Evolutionary conservation across 371 early-diverging fungal species (phyloP).

Genomic region (Mortierella sp.): DNA sequence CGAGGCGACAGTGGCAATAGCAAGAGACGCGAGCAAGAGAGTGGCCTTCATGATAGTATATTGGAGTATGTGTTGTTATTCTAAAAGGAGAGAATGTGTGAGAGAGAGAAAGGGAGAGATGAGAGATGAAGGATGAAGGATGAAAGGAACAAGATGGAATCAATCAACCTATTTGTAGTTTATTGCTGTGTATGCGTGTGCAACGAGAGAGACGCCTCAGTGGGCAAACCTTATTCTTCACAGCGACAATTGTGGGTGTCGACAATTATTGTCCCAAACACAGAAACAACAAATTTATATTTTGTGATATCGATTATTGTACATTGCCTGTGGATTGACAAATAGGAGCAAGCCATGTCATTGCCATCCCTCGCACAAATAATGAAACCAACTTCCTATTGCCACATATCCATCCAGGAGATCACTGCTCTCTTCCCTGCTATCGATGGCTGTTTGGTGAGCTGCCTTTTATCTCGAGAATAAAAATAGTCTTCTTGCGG

Average conservation of each 20-base stretch:
- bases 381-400: neutral
- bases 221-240: neutral
- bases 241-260: too few relatives aligned
- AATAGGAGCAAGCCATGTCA: slow-evolving; percentile 47
- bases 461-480: too few relatives aligned
- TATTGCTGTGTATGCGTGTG: neutral
- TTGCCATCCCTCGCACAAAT: neutral
- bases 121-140: slow-evolving; percentile 1
- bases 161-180: neutral
- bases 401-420: too few relatives aligned
- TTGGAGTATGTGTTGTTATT: neutral
- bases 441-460: too few relatives aligned
- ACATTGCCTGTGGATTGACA: slow-evolving; percentile 7
- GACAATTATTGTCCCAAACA: neutral
- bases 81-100: slow-evolving; percentile 6
- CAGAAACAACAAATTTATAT: neutral
- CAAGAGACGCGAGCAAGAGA: slow-evolving; percentile 70
- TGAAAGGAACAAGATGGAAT: neutral
- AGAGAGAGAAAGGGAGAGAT: neutral
- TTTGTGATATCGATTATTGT: neutral
- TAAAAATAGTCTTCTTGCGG: too few relatives aligned
- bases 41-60: slow-evolving; percentile 66
- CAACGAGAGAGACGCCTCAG: neutral
- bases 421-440: too few relatives aligned
- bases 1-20: slow-evolving; percentile 74